Base-by-base conservation (phyloP, 768 basidiomycete genomes). In the Serendipita sp. region DNA sequence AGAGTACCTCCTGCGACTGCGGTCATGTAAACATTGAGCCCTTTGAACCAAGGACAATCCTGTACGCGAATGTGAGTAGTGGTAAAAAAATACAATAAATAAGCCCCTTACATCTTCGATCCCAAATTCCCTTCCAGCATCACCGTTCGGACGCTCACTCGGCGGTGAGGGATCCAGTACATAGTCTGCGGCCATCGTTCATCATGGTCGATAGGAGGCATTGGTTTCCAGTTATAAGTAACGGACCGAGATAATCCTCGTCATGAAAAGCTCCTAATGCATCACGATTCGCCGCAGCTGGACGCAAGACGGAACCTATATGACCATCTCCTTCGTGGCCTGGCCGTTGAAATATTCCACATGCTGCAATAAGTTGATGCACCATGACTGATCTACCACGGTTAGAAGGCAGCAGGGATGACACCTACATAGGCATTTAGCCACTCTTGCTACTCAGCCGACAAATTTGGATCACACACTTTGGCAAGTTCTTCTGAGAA, bases 31-130 rank as follows among this genome's bases (percentile, higher is more conserved):
- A 79, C 76, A 3, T 80, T 70, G 13, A 98, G 78, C 1, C 79
- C 80, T 3, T 71, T 72, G 69, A 98, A 98, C 0, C 78, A 73
- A 0, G 92, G 89, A 67, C 91, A 94, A 69, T 96, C 92, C 88
- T 91, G 67, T 22, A 42, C 3, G 9, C 45, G 64, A 22, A 33
- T 38, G 30, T 30, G 34, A 56, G 26, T 50, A 26, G 38, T 22
- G 22, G 22, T 33, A 56, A 45, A 62, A 41, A 41, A 62, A n/a
- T n/a, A n/a, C n/a, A 17, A 41, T 48, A 51, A 58, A 51, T 48
- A 42, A 53, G 42, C 14, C 4, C 69, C 75, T 64, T 67, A 82
- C 84, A 68, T 83, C 83, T 67, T 82, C 78, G 17, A 84, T 71
- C 3, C 87, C 84, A 65, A 82, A 81, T 53, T 82, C 77, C 42